These are phyloP conservation scores for Sarocladium oryzae DNA, from an alignment of 2,329 filamentous ascomycete genomes.

Conservation along the genomic window DNA sequence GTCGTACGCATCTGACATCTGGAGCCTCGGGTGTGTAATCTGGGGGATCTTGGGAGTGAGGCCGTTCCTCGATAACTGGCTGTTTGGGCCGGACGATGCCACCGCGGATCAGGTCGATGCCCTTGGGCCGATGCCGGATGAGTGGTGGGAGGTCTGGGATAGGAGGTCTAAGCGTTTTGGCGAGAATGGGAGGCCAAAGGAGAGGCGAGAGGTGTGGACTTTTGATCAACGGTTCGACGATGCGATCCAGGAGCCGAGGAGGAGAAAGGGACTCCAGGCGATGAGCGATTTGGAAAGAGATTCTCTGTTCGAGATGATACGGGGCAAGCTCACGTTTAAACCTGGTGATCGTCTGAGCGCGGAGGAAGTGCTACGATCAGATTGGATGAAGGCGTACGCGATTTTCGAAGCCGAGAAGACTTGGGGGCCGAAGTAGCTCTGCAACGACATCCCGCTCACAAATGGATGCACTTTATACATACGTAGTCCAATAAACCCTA, in stretches of 20 bases:
- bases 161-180: slow-evolving; percentile 16
- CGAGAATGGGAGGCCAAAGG: slow-evolving; percentile 11
- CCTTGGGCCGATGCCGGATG: slow-evolving; percentile 14
- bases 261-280: neutral
- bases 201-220: neutral
- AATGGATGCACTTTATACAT: too few species aligned
- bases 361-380: neutral
- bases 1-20: slow-evolving; percentile 30
- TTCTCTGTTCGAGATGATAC: slow-evolving; percentile 2
- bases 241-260: neutral
- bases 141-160: slow-evolving; percentile 19
- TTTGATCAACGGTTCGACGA: neutral
- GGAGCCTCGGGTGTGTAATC: slow-evolving; percentile 31
- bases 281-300: neutral
- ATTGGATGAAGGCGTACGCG: neutral
- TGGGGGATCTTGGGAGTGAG: slow-evolving; percentile 25
- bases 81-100: slow-evolving; percentile 14
- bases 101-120: slow-evolving; percentile 16
- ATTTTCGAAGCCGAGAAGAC: too few species aligned
- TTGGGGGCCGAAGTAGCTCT: too few species aligned
- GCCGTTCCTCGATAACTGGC: slow-evolving; percentile 15
- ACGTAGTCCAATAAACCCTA: too few species aligned
- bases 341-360: slow-evolving; percentile 3
- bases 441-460: too few species aligned
- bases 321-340: neutral